A percentile compares a stretch with the other conserved stretches of the same genome.
Conservation (phyloP, 108 stramenopile genomes). For the Schizochytrium sp. region DNA sequence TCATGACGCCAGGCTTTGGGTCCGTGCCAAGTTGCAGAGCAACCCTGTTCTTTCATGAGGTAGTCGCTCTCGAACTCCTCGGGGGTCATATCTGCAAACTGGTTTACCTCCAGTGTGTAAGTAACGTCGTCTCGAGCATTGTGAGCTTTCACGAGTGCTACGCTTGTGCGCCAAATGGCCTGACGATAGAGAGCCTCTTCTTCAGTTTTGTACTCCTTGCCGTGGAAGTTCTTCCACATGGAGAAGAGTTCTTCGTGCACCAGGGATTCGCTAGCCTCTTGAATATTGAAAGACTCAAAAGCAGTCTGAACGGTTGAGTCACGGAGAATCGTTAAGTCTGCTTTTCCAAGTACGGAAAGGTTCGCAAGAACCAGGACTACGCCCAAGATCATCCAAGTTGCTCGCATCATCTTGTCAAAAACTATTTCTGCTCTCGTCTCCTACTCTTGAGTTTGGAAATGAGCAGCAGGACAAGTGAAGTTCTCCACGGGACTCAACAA, state of each 20-base stretch:
- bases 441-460: too few species aligned
- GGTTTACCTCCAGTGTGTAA: constrained; percentile 62
- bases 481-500: too few species aligned
- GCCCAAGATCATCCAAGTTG: not conserved
- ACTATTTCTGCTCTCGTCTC: not conserved
- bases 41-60: constrained; percentile 36
- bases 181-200: constrained; percentile 9
- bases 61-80: constrained; percentile 48
- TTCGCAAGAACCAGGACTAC: not conserved
- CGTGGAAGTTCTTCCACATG: not conserved
- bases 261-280: constrained; percentile 13
- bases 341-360: too few species aligned
- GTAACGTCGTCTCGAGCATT: constrained; percentile 10
- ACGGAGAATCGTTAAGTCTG: too few species aligned
- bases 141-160: constrained; percentile 33
- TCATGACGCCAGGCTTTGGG: not conserved
- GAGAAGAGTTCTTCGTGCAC: not conserved
- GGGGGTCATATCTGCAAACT: constrained; percentile 61
- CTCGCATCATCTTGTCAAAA: not conserved
- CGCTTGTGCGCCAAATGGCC: constrained; percentile 56
- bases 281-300: not conserved
- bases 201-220: constrained; percentile 27
- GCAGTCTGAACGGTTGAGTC: too few species aligned
- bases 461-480: too few species aligned
- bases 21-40: constrained; percentile 10